These are phyloP conservation scores for Trypanosomatidae sp. DNA, from an alignment of 208 protist genomes.

Conservation along the genomic window DNA sequence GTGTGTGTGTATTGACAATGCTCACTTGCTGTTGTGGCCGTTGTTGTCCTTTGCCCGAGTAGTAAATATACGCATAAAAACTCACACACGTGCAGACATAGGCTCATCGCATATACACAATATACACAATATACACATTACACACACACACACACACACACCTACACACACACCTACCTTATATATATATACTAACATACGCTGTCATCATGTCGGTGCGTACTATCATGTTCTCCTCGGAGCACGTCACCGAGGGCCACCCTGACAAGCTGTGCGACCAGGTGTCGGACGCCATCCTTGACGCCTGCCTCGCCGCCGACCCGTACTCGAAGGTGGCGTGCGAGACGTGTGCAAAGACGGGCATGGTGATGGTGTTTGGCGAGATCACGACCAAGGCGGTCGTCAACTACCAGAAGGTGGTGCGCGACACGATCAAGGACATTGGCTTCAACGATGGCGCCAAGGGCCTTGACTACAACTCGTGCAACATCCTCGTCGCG, in stretches of 20 bases:
- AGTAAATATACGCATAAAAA: not conserved
- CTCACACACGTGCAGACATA: conserved; percentile 1
- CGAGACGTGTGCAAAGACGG: conserved; percentile 97
- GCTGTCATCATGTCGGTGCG: conserved; percentile 46
- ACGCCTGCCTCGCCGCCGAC: conserved; percentile 97
- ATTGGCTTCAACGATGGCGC: conserved; percentile 96
- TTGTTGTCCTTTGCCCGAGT: not conserved
- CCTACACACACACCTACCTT: not conserved
- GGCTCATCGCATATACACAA: not conserved
- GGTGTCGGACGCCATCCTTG: conserved; percentile 98
- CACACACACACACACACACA: not conserved
- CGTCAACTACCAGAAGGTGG: conserved; percentile 97
- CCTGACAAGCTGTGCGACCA: conserved; percentile 99
- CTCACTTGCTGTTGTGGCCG: not conserved
- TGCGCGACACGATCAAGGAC: conserved; percentile 94
- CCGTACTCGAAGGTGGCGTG: conserved; percentile 97
- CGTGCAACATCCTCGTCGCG: conserved; percentile 95
- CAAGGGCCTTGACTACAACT: conserved; percentile 97
- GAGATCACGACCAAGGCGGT: conserved; percentile 98
- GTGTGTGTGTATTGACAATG: not conserved
- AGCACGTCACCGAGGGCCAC: conserved; percentile 99
- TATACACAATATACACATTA: conserved; percentile 1
- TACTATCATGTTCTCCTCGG: conserved; percentile 98
- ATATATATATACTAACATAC: not conserved
- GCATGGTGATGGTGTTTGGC: conserved; percentile 98